Conservation (phyloP, 2,329 filamentous ascomycete genomes). For the Neonectria neomacrospora region DNA sequence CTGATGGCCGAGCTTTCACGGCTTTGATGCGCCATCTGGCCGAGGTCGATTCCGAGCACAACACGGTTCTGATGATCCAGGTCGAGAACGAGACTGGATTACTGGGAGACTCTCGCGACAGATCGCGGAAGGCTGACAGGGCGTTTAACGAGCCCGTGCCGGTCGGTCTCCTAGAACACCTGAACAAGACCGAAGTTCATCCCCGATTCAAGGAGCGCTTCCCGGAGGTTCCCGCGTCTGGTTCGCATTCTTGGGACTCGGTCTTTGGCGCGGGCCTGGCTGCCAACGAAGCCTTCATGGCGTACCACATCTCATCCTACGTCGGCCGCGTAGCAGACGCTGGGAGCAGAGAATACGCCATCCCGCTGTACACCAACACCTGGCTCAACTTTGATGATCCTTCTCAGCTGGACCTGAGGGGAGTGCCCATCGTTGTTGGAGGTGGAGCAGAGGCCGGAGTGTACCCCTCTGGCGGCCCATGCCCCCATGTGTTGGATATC, state of each 20-base stretch:
- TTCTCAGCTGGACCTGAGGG: slow-evolving; percentile 46
- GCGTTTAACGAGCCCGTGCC: slow-evolving; percentile 52
- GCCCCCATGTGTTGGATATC: slow-evolving; percentile 50
- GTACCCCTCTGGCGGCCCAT: slow-evolving; percentile 52
- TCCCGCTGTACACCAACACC: slow-evolving; percentile 51
- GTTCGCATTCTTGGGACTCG: slow-evolving; percentile 46
- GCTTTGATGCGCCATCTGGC: slow-evolving; percentile 49
- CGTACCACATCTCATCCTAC: slow-evolving; percentile 48
- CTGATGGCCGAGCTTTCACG: slow-evolving; percentile 48
- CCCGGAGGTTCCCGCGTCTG: slow-evolving; percentile 36
- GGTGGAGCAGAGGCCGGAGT: slow-evolving; percentile 49
- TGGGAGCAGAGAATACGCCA: slow-evolving; percentile 47
- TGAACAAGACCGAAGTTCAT: slow-evolving; percentile 42
- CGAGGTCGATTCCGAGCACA: slow-evolving; percentile 56
- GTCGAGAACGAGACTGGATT: slow-evolving; percentile 67
- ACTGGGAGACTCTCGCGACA: slow-evolving; percentile 62
- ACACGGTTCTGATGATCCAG: slow-evolving; percentile 66
- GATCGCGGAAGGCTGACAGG: slow-evolving; percentile 53
- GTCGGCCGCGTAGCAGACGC: slow-evolving; percentile 50
- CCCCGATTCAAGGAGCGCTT: slow-evolving; percentile 46
- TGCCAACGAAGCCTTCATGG: slow-evolving; percentile 53
- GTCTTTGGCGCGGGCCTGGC: slow-evolving; percentile 46
- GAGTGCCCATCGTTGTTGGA: slow-evolving; percentile 49
- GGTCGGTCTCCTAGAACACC: slow-evolving; percentile 40
- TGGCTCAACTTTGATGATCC: slow-evolving; percentile 52